These are phyloP conservation scores for Aspergillus sclerotiicarbonarius DNA, from an alignment of 495 filamentous ascomycete genomes.

Conservation along the genomic window DNA sequence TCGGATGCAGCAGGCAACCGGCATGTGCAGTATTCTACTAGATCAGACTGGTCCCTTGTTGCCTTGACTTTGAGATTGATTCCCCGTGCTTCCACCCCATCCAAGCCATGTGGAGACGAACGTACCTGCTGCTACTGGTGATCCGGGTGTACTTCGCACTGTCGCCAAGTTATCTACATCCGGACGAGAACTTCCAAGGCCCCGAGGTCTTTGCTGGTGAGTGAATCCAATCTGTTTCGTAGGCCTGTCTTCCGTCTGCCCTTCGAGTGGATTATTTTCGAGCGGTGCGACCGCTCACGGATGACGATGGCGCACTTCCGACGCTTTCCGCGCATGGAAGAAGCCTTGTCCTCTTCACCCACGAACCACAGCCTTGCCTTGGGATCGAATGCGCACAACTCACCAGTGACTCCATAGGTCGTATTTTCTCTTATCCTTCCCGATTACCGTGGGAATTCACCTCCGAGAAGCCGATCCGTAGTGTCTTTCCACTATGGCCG, in stretches of 20 bases:
- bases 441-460: constrained; percentile 95
- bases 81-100: constrained; percentile 1
- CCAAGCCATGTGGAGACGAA: constrained; percentile 80
- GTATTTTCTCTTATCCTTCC: constrained; percentile 84
- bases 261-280: neutral
- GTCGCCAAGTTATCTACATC: constrained; percentile 93
- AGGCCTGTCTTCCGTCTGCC: neutral
- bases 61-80: constrained; percentile 1
- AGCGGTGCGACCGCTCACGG: constrained; percentile 1
- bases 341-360: neutral
- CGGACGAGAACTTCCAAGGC: constrained; percentile 97
- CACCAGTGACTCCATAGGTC: constrained; percentile 53
- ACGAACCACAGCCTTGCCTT: neutral
- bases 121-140: constrained; percentile 77
- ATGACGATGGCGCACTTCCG: neutral
- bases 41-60: constrained; percentile 2
- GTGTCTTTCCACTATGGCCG: constrained; percentile 93
- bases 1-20: constrained; percentile 14
- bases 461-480: constrained; percentile 77
- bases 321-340: neutral
- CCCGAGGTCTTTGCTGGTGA: constrained; percentile 95
- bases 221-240: constrained; percentile 26
- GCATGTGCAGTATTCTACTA: constrained; percentile 14
- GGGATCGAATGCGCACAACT: neutral
- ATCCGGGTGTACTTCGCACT: constrained; percentile 93